A percentile compares a stretch with the other conserved stretches of the same genome.
phyloP scores from a whole-genome alignment of 306 rosid species.

The Betula pendula region DNA sequence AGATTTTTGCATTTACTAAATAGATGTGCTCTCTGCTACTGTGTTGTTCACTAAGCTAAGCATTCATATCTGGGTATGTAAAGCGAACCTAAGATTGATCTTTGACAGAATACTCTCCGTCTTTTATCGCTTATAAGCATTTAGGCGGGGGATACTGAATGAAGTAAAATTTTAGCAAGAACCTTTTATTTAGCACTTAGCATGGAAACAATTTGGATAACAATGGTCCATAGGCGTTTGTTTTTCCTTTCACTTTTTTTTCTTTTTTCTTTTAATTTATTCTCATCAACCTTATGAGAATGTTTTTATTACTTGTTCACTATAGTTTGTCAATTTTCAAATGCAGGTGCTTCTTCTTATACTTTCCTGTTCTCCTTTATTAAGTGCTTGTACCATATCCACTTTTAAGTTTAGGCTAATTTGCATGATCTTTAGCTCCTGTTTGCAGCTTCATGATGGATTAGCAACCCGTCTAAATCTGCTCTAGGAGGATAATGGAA shows the following conservation, averaged over 20 bases:
- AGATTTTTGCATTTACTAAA: too few species aligned
- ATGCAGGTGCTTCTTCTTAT: background rate
- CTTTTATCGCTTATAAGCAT: too few species aligned
- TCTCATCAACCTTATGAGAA: background rate
- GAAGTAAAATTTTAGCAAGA: too few species aligned
- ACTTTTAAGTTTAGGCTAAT: background rate
- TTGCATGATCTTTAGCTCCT: background rate
- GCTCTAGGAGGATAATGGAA: slow-evolving; percentile 44
- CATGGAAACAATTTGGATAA: background rate
- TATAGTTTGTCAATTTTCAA: background rate
- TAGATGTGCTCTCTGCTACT: too few species aligned
- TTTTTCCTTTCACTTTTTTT: too few species aligned
- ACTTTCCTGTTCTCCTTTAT: background rate
- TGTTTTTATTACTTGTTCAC: background rate
- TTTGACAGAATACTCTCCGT: background rate
- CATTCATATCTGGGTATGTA: background rate
- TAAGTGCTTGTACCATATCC: background rate
- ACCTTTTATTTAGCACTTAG: background rate
- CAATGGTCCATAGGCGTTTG: background rate
- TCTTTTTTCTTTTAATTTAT: background rate
- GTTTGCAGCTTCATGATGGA: slow-evolving; percentile 24
- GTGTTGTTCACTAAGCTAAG: background rate
- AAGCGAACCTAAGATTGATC: background rate
- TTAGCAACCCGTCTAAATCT: slow-evolving; percentile 19
- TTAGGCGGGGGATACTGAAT: too few species aligned